Evolutionary conservation across 345 rosid genomes (phyloP).

Genomic region (Raphanus raphanistrum): DNA sequence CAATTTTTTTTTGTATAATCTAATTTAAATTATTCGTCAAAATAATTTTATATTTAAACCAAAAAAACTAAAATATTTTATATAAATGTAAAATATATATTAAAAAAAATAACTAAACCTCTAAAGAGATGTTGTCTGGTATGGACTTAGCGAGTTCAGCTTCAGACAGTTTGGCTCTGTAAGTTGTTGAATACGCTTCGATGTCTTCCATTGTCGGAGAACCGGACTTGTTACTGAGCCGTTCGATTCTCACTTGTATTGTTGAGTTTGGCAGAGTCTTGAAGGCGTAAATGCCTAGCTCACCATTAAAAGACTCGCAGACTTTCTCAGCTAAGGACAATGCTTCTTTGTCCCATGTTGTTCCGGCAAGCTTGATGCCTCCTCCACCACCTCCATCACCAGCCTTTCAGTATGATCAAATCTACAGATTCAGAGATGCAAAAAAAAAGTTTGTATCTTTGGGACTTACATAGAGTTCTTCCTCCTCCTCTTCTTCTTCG

Average conservation of each 20-base stretch:
- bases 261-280: conserved; percentile 63
- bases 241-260: conserved; percentile 80
- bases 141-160: conserved; percentile 68
- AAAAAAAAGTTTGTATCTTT: background rate
- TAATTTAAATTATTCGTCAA: too few relatives aligned
- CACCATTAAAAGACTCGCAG: conserved; percentile 62
- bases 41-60: background rate
- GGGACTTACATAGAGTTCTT: conserved; percentile 61
- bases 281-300: conserved; percentile 74
- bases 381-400: conserved; percentile 94
- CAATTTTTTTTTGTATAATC: too few relatives aligned
- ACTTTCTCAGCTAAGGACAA: conserved; percentile 60
- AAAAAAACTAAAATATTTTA: background rate
- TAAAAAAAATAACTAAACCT: conserved; percentile 44
- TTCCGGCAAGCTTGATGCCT: conserved; percentile 77
- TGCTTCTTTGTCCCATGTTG: conserved; percentile 88
- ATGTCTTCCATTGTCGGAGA: conserved; percentile 80
- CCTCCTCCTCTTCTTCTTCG: conserved; percentile 52
- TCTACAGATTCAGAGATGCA: background rate
- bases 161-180: conserved; percentile 62
- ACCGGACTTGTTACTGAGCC: conserved; percentile 73
- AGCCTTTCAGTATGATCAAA: conserved; percentile 44
- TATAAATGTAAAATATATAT: too few relatives aligned
- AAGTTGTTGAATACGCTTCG: conserved; percentile 64
- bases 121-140: conserved; percentile 61